Base-by-base conservation (phyloP, 495 filamentous ascomycete species). In the Penicillium ucsense region DNA sequence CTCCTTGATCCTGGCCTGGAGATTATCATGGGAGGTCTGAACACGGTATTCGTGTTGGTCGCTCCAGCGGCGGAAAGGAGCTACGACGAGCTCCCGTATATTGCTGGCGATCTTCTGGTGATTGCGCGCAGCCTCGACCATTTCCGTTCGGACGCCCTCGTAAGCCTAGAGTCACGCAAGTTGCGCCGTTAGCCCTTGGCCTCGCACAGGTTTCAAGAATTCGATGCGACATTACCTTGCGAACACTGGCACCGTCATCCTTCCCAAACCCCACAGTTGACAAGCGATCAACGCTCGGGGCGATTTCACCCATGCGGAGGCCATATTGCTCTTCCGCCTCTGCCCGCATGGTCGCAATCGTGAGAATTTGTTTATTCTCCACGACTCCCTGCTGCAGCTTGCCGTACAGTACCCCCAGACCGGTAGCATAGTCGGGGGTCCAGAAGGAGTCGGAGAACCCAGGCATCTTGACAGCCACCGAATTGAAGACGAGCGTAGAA, bases 331-430 rank as follows among this genome's bases (percentile, higher is more conserved):
- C 92, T 60, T 99, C 92, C 34, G 92, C 89, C 59, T 97, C 92
- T 52, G 92, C 92, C 68, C 92, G 88, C 86, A 97, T 80, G 33
- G 86, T 85, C 29, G 92, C 89, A 56, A 99, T 79, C 12, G 83
- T 88, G 41, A 97, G 66, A 40, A 99, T 75, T 66, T 99, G 92
- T 66, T 88, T 86, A 60, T 99, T 94, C 68, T 97, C 94, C 59
- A 89, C 78, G 37, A 89, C 83, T 45, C 92, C 94, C 62, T 99
- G 92, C 67, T 96, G 90, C 39, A 99, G 82, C 71, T 99, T 99
- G 59, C 80, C 85, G 59, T 97, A 99, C 49, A 99, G 80, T 38
- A 99, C 90, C 36, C 90, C 92, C 48, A 99, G 80, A 34, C 92
- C 89, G 67, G 84, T 84, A 54, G 89, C 87, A 68, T 95, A 95